Percentiles rank a stretch among this genome's conserved stretches.
phyloP scores from a whole-genome alignment of 345 rosid species.

The Draba incana region DNA sequence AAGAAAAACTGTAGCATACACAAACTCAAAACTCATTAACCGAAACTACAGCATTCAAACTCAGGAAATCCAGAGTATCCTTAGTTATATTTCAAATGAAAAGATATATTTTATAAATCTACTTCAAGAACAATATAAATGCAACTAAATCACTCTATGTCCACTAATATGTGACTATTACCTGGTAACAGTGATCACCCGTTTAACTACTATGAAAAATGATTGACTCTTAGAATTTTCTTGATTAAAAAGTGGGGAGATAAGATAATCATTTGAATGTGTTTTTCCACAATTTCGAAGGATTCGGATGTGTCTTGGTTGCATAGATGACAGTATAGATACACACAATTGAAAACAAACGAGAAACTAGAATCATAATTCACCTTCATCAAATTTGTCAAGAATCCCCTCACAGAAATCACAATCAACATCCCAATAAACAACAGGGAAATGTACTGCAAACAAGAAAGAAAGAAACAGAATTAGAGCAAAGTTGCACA shows the following conservation, averaged over 20 bases:
- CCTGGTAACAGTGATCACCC: neutral
- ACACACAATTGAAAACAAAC: neutral
- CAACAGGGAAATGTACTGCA: conserved; percentile 87
- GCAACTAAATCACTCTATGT: neutral
- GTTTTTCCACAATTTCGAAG: neutral
- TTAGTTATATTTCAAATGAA: neutral
- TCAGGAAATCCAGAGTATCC: conserved; percentile 15
- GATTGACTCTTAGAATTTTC: neutral
- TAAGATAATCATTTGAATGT: neutral
- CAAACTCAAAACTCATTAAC: conserved; percentile 13
- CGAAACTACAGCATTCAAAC: conserved; percentile 29
- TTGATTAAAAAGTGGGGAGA: neutral
- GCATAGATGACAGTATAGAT: conserved; percentile 10
- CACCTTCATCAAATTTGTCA: conserved; percentile 94
- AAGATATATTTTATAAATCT: neutral
- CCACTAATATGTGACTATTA: conserved; percentile 1
- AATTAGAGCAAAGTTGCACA: conserved; percentile 6
- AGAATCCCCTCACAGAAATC: conserved; percentile 91
- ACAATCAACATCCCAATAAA: conserved; percentile 93
- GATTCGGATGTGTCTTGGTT: conserved; percentile 2
- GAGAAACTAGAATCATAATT: conserved; percentile 18
- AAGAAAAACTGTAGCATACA: conserved; percentile 79
- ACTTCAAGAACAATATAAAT: neutral
- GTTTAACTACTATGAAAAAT: neutral
- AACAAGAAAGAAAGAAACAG: conserved; percentile 34